These are phyloP conservation scores for Yarrowia alimentaria DNA, from an alignment of 805 yeast genomes.

Conservation along the genomic window DNA sequence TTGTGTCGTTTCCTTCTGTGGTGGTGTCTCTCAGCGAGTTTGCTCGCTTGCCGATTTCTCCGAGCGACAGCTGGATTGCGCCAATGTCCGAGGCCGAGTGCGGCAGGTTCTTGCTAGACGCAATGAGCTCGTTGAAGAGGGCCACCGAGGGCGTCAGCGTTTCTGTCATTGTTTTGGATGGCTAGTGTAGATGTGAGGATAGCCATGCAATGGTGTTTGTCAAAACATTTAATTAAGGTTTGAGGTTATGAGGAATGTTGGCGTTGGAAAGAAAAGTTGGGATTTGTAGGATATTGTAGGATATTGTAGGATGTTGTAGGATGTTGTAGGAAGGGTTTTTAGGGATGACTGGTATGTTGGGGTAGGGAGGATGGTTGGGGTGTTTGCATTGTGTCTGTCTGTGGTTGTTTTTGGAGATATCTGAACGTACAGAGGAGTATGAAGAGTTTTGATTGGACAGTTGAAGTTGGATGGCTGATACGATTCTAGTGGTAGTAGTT, in stretches of 20 bases:
- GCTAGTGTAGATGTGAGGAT: neutral
- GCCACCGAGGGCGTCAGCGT: constrained; percentile 37
- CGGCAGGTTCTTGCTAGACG: constrained; percentile 75
- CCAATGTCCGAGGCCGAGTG: constrained; percentile 64
- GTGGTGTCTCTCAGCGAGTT: constrained; percentile 56
- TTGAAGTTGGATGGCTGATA: too few species aligned
- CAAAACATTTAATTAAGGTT: constrained; percentile 6
- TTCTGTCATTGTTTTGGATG: constrained; percentile 8
- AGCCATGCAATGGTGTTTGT: neutral
- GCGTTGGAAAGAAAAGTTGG: too few species aligned
- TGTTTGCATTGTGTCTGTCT: too few species aligned
- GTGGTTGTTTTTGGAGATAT: too few species aligned
- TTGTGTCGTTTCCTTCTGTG: constrained; percentile 45
- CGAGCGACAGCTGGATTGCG: constrained; percentile 72
- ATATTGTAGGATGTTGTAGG: too few species aligned
- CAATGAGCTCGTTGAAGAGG: constrained; percentile 66
- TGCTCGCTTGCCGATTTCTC: constrained; percentile 72
- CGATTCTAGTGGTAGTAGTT: too few species aligned
- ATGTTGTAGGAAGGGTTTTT: too few species aligned
- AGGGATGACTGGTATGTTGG: too few species aligned
- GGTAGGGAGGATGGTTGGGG: too few species aligned
- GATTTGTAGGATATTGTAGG: too few species aligned
- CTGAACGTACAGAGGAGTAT: too few species aligned
- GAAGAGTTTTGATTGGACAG: too few species aligned
- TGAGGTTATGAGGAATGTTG: neutral